Percentiles rank a stretch among this genome's conserved stretches.
These are phyloP conservation scores for Leccinum ochraceum DNA, from an alignment of 768 basidiomycete species.

Conservation along the genomic window DNA sequence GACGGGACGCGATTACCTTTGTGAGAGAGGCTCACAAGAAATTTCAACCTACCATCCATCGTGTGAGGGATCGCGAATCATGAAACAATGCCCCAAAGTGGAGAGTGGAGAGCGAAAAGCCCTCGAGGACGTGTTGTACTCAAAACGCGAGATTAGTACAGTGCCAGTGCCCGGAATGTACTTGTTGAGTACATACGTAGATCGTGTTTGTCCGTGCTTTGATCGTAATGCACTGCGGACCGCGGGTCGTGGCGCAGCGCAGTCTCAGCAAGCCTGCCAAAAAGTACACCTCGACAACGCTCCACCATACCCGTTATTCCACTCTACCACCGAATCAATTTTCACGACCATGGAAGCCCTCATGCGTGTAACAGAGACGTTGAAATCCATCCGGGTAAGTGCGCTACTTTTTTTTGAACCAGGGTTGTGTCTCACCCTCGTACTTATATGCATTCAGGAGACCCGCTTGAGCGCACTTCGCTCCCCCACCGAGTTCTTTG, in stretches of 20 bases:
- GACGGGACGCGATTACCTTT: neutral
- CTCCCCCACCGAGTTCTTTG: constrained; percentile 78
- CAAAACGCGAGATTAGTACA: too few relatives aligned
- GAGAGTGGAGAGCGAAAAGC: neutral
- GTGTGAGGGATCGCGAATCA: neutral
- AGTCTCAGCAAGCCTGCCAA: neutral
- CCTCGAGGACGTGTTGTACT: neutral
- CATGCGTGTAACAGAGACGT: constrained; percentile 62
- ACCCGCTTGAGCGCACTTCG: constrained; percentile 76
- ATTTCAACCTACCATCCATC: neutral
- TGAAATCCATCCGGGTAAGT: constrained; percentile 72
- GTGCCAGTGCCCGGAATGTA: neutral
- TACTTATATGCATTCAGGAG: constrained; percentile 49
- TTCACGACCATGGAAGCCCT: constrained; percentile 57
- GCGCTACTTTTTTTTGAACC: neutral
- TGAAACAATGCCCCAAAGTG: neutral
- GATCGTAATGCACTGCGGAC: neutral
- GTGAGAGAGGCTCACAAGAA: neutral
- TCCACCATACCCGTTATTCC: neutral
- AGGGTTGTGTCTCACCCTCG: neutral
- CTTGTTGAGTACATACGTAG: too few relatives aligned
- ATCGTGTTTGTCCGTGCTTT: constrained; percentile 1
- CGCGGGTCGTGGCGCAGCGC: neutral
- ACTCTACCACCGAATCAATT: neutral
- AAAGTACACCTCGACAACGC: neutral